Conservation (phyloP, 257 asterid genomes). For the Solanum raphanifolium region DNA sequence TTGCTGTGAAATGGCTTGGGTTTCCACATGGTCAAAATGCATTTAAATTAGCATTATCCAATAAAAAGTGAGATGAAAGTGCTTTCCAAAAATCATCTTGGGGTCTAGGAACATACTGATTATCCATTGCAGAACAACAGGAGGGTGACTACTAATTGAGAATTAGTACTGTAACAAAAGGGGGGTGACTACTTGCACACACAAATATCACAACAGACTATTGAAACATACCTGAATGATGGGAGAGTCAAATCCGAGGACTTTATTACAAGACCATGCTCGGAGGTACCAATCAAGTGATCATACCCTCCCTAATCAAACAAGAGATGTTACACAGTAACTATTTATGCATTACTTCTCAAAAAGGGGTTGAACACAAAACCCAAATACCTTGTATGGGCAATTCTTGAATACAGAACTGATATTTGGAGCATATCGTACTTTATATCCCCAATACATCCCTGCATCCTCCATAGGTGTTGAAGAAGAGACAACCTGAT, state of each 20-base stretch:
- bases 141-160: background rate
- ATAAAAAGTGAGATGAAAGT: background rate
- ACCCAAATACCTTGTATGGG: conserved; percentile 57
- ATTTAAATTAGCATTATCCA: background rate
- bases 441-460: conserved; percentile 91
- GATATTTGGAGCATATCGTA: conserved; percentile 81
- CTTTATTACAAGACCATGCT: conserved; percentile 56
- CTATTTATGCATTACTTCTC: background rate
- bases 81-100: background rate
- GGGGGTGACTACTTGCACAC: background rate
- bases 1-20: background rate
- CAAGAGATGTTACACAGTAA: background rate
- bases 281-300: conserved; percentile 83
- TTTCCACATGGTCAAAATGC: background rate
- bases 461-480: conserved; percentile 67
- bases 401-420: conserved; percentile 68
- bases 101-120: background rate
- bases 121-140: background rate
- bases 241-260: conserved; percentile 73
- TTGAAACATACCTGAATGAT: conserved; percentile 46
- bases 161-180: background rate
- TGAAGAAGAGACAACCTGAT: conserved; percentile 69
- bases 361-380: background rate
- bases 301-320: conserved; percentile 72
- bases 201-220: background rate